Evolutionary conservation across 257 asterid species (phyloP), one percentile per base, ranked within the genome.

Genomic region (Ehretia macrophylla): DNA sequence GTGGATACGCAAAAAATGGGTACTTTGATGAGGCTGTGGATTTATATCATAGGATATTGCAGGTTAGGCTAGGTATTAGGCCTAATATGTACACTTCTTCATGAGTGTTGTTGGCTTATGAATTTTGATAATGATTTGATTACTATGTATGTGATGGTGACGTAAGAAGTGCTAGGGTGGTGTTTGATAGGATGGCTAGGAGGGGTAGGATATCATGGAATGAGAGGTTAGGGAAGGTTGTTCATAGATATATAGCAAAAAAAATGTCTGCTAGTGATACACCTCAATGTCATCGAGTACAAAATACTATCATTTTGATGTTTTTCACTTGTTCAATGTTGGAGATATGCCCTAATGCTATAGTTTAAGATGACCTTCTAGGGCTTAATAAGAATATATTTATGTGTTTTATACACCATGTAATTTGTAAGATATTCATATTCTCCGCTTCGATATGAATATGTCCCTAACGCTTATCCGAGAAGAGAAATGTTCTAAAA

Each of bases 81-180:
- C 97, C 96, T 11, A 96, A 92, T 77, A 94, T 88, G n/a, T 88
- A 81, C 68, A 88, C 99, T 27, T 88, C 88, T 35, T 95, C 99
- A 47, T 86, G 97, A 69, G 96, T 92, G 20, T 76, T 92, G 77
- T 82, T 96, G 71, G 85, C 95, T 66, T 86, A 96, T 61, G 97
- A 27, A 91, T 94, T 48, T 72, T 88, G 80, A 74, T 50, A 88
- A 92, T 69, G 68, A 97, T 44, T 79, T 88, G 89, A 80, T 92
- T 50, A 88, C 94, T 39, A 92, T 92, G 99, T 88, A 88, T 66
- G 90, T 78, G 5, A 92, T 71, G 83, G 89, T 6, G 96, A 88
- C 63, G 22, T 81, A 51, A 49, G 39, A 56, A 72, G 75, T 56
- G 95, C 87, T 8, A 73, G 85, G 74, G 45, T 47, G 70, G 53